These are phyloP conservation scores for Coniochaeta prunicola DNA, from an alignment of 2,329 filamentous ascomycete species.

Conservation along the genomic window DNA sequence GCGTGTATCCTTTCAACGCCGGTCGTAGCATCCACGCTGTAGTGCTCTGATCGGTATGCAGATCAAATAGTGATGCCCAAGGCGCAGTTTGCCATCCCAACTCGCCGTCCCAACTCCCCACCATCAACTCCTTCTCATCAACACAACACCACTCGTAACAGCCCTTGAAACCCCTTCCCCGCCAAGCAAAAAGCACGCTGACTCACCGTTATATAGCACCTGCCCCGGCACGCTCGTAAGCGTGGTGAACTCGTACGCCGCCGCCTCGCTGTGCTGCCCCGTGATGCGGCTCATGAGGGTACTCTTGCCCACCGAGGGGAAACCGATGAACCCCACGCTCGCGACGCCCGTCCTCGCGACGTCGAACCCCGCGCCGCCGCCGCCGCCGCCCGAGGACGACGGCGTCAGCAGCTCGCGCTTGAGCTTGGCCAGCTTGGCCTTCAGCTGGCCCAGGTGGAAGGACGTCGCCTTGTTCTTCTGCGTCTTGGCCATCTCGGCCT, in stretches of 20 bases:
- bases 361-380: constrained; percentile 85
- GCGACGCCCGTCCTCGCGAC: constrained; percentile 96
- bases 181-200: not conserved
- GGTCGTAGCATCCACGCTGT: too few relatives aligned
- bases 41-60: too few relatives aligned
- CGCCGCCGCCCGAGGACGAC: constrained; percentile 69
- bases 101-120: not conserved
- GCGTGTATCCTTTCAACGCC: too few relatives aligned
- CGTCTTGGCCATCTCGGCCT: constrained; percentile 94
- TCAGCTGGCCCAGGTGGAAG: constrained; percentile 90
- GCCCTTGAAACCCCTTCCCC: too few relatives aligned
- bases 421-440: constrained; percentile 96
- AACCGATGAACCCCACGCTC: constrained; percentile 95
- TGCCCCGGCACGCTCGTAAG: constrained; percentile 95
- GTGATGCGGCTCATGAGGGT: constrained; percentile 93
- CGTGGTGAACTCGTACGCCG: constrained; percentile 98
- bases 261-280: constrained; percentile 93
- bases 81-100: too few relatives aligned
- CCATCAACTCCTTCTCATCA: too few relatives aligned
- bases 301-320: constrained; percentile 97
- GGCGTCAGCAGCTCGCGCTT: constrained; percentile 94
- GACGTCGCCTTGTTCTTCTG: constrained; percentile 97
- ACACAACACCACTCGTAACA: too few relatives aligned
- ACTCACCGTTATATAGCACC: constrained; percentile 77
- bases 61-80: too few relatives aligned